Evolutionary conservation across 2,329 filamentous ascomycete species (phyloP).

Genomic region (Corinectria fuckeliana): DNA sequence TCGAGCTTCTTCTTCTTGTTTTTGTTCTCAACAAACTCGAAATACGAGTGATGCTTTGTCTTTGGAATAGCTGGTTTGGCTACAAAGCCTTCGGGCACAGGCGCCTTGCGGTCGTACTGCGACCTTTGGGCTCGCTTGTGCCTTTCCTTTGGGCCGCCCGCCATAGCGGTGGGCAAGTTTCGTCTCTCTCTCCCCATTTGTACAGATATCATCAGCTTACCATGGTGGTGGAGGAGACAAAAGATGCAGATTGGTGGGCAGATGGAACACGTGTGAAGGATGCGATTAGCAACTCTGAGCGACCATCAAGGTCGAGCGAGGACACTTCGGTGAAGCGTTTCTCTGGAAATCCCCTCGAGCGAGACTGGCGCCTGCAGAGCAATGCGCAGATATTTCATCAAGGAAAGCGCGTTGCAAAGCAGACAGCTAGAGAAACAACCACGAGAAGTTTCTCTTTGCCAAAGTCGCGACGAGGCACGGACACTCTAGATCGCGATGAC

Average conservation of each 20-base stretch:
- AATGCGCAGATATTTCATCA: slow-evolving; percentile 5
- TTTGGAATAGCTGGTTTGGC: slow-evolving; percentile 51
- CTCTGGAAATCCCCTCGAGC: slow-evolving; percentile 20
- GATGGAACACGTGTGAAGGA: slow-evolving; percentile 23
- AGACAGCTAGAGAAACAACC: slow-evolving; percentile 30
- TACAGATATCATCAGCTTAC: slow-evolving; percentile 36
- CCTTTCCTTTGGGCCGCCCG: slow-evolving; percentile 45
- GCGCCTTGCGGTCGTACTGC: slow-evolving; percentile 43
- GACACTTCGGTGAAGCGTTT: slow-evolving; percentile 14
- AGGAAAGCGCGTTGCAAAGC: slow-evolving; percentile 17
- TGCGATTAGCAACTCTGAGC: slow-evolving; percentile 28
- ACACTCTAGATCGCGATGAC: slow-evolving; percentile 28
- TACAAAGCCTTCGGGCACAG: slow-evolving; percentile 45
- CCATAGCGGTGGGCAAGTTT: slow-evolving; percentile 39
- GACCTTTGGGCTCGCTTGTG: slow-evolving; percentile 43
- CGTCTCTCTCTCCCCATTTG: slow-evolving; percentile 48
- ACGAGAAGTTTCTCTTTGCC: slow-evolving; percentile 29
- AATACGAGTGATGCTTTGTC: slow-evolving; percentile 66
- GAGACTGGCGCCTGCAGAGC: slow-evolving; percentile 11
- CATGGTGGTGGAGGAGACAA: slow-evolving; percentile 32
- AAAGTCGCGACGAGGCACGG: slow-evolving; percentile 32
- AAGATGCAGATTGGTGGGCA: slow-evolving; percentile 17
- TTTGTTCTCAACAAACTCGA: slow-evolving; percentile 69
- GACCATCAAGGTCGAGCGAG: slow-evolving; percentile 26
- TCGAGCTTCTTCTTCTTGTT: slow-evolving; percentile 71